Percentiles rank a stretch among this genome's conserved stretches.
Conservation (phyloP, 108 stramenopile genomes). For the Fragilariopsis cylindrus region DNA sequence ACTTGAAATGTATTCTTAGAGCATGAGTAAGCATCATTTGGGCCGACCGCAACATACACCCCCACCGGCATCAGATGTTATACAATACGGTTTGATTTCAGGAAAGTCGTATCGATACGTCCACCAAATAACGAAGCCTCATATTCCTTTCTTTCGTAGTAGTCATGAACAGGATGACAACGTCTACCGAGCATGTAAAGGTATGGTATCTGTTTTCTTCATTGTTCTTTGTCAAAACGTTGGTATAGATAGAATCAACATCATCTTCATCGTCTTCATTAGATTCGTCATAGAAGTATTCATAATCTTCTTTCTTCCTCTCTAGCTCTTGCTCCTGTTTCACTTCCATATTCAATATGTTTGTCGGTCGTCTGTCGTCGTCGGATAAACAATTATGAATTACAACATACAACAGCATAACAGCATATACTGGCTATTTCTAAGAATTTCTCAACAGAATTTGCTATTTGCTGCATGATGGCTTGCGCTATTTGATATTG, state of each 20-base stretch:
- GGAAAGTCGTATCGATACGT: conserved; percentile 84
- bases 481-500: too few relatives aligned
- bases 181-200: conserved; percentile 52
- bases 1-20: conserved; percentile 71
- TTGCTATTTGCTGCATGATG: too few relatives aligned
- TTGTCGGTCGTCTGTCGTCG: not conserved
- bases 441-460: too few relatives aligned
- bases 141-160: conserved; percentile 30
- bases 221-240: conserved; percentile 21
- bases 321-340: not conserved
- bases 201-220: conserved; percentile 23
- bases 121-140: conserved; percentile 69
- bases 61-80: conserved; percentile 94
- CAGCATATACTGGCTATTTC: too few relatives aligned
- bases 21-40: conserved; percentile 95
- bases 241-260: conserved; percentile 2
- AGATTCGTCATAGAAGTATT: conserved; percentile 34
- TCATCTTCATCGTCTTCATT: conserved; percentile 29
- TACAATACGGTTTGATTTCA: conserved; percentile 76
- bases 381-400: too few relatives aligned
- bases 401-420: too few relatives aligned
- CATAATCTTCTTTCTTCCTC: conserved; percentile 14
- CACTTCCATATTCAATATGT: not conserved
- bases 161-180: conserved; percentile 46
- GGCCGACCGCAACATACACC: conserved; percentile 97